phyloP scores from a whole-genome alignment of 2,329 filamentous ascomycete species.

The Colletotrichum sublineola region DNA sequence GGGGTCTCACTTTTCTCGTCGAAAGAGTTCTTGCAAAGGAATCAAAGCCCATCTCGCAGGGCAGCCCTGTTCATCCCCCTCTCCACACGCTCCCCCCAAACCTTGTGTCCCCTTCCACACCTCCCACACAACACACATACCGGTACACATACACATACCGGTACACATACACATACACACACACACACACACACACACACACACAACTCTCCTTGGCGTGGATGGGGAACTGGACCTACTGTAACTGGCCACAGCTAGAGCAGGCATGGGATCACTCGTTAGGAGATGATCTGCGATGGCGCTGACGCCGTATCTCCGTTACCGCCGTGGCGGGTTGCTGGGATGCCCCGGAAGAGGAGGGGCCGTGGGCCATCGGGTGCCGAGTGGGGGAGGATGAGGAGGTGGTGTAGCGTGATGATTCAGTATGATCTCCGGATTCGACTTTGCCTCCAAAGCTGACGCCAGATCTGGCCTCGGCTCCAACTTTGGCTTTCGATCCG shows the following conservation, averaged over 20 bases:
- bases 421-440: background rate
- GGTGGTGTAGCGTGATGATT: constrained; percentile 6
- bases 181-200: no score
- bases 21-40: background rate
- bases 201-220: background rate
- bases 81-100: background rate
- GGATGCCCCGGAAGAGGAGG: constrained; percentile 15
- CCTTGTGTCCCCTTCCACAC: background rate
- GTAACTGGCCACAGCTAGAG: constrained; percentile 19
- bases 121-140: background rate
- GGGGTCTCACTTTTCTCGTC: background rate
- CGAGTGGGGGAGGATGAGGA: constrained; percentile 9
- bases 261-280: constrained; percentile 28
- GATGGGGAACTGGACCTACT: background rate
- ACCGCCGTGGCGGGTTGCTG: constrained; percentile 10
- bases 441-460: background rate
- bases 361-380: background rate
- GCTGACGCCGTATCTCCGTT: constrained; percentile 4
- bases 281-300: constrained; percentile 2
- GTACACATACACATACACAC: no score
- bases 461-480: background rate
- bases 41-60: background rate
- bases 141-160: no score
- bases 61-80: background rate
- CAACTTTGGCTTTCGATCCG: background rate